These are phyloP conservation scores for Sporobolomyces roseus DNA, from an alignment of 768 basidiomycete species.

Conservation along the genomic window DNA sequence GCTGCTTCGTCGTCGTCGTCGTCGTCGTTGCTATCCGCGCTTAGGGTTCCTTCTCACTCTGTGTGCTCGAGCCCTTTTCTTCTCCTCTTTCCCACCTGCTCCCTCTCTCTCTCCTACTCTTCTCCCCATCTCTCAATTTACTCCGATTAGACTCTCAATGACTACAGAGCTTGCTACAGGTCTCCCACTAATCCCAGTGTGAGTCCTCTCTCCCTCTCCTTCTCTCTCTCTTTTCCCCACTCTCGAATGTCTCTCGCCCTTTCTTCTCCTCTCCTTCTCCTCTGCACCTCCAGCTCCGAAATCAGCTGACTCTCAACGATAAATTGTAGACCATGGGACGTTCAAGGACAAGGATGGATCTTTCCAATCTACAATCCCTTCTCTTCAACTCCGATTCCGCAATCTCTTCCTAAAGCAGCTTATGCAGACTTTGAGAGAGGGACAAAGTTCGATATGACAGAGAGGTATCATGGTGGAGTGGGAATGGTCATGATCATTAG, in stretches of 20 bases:
- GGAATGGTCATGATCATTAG: slow-evolving; percentile 24
- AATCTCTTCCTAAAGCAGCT: neutral
- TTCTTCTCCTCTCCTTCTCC: neutral
- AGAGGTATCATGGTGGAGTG: slow-evolving; percentile 15
- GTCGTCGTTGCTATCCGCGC: too few relatives aligned
- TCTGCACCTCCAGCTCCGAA: neutral
- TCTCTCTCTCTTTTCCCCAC: neutral
- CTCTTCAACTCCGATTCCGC: slow-evolving; percentile 7
- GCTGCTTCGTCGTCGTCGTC: too few relatives aligned
- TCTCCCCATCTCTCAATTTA: too few relatives aligned
- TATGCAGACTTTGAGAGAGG: slow-evolving; percentile 16
- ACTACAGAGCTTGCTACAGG: neutral
- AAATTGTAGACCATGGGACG: slow-evolving; percentile 21
- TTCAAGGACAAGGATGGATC: slow-evolving; percentile 25
- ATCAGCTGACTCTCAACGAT: neutral
- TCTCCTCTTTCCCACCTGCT: neutral
- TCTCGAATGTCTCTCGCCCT: neutral
- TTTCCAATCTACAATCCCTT: slow-evolving; percentile 26
- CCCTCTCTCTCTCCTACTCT: neutral
- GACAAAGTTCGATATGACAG: neutral
- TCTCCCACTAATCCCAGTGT: neutral
- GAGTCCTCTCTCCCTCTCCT: too few relatives aligned
- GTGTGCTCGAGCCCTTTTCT: too few relatives aligned
- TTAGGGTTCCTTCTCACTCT: too few relatives aligned
- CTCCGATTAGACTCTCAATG: too few relatives aligned